Evolutionary conservation across 805 yeast genomes (phyloP).

Genomic region (Kodamaea hsintzibuensis): DNA sequence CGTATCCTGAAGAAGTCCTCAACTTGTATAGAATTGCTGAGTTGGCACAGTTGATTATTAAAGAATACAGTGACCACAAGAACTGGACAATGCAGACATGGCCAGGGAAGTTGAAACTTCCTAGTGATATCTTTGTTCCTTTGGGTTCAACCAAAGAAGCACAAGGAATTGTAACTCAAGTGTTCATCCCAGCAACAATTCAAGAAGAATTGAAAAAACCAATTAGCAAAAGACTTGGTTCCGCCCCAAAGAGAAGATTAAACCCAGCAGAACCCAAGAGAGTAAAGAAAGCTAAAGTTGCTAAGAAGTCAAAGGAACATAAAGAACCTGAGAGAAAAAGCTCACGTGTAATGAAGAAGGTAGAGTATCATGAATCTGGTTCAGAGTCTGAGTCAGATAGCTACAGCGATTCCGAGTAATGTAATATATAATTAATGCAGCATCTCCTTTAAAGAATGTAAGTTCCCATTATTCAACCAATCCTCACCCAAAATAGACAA

Average conservation of each 20-base stretch:
- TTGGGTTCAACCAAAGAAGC: slow-evolving; percentile 60
- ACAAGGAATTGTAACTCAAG: slow-evolving; percentile 52
- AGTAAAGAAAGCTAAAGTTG: slow-evolving; percentile 13
- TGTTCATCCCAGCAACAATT: slow-evolving; percentile 54
- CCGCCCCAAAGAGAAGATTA: slow-evolving; percentile 13
- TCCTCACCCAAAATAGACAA: slow-evolving; percentile 78
- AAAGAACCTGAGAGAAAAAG: slow-evolving; percentile 45
- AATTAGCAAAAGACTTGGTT: slow-evolving; percentile 19
- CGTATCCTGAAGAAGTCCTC: slow-evolving; percentile 24
- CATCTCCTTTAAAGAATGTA: slow-evolving; percentile 49
- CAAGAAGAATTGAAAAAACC: slow-evolving; percentile 35
- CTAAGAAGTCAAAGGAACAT: slow-evolving; percentile 21
- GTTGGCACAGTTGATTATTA: slow-evolving; percentile 64
- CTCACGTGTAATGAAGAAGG: slow-evolving; percentile 30
- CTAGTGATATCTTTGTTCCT: slow-evolving; percentile 69
- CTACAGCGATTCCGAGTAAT: slow-evolving; percentile 2
- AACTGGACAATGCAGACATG: slow-evolving; percentile 76
- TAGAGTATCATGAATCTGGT: slow-evolving; percentile 32
- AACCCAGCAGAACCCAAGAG: slow-evolving; percentile 6
- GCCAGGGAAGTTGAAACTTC: slow-evolving; percentile 75
- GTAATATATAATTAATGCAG: slow-evolving; percentile 20
- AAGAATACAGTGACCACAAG: slow-evolving; percentile 54
- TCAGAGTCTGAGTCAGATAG: slow-evolving; percentile 7
- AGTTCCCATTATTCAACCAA: slow-evolving; percentile 51
- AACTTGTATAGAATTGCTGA: slow-evolving; percentile 71